phyloP scores from a whole-genome alignment of 805 yeast genomes.

The Saccharomycopsis guyanensis region DNA sequence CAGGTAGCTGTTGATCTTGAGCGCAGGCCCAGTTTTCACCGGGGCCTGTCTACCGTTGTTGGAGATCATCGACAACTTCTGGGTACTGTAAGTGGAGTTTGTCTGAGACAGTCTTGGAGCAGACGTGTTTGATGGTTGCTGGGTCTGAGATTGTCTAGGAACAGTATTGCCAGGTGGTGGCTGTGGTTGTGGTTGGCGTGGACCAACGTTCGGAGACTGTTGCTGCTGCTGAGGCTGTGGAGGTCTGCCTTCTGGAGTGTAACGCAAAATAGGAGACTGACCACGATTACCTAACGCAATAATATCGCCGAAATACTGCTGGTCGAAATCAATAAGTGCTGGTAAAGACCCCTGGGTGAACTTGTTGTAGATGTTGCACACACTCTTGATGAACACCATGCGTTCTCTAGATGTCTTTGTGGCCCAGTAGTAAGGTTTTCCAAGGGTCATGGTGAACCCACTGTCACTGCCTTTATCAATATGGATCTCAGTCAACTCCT shows the following conservation, averaged over 20 bases:
- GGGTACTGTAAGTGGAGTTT: conserved; percentile 10
- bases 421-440: conserved; percentile 82
- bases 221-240: no score
- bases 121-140: background rate
- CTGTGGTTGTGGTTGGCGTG: background rate
- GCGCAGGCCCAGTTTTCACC: background rate
- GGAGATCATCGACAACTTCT: conserved; percentile 5
- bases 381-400: conserved; percentile 46
- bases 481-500: conserved; percentile 53
- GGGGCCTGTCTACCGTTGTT: conserved; percentile 1
- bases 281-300: conserved; percentile 18
- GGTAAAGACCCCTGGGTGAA: conserved; percentile 53
- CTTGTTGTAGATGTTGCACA: conserved; percentile 46
- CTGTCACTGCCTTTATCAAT: conserved; percentile 44
- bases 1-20: background rate
- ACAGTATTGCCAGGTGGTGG: background rate
- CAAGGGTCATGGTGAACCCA: conserved; percentile 54
- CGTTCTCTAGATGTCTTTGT: conserved; percentile 51
- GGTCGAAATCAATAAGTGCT: conserved; percentile 44
- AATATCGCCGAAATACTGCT: conserved; percentile 27
- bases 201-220: background rate
- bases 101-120: conserved; percentile 2
- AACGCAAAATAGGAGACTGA: conserved; percentile 16
- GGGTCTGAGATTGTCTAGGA: background rate
- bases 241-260: background rate